Evolutionary conservation across 805 yeast species (phyloP), one percentile per base, ranked within the genome.

Genomic region (Henningerozyma blattae): DNA sequence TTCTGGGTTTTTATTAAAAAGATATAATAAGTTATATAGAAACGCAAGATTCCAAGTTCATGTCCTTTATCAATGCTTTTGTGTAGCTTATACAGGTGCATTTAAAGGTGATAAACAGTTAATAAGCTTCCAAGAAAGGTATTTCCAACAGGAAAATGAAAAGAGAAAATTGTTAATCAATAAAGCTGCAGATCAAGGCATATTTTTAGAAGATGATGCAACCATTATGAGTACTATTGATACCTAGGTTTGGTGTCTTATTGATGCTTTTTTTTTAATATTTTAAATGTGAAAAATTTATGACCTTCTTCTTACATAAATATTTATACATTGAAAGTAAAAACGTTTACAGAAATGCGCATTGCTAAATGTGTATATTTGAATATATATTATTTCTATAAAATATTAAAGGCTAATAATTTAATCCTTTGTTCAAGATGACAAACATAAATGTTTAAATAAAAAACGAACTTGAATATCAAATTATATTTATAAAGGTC

Each of bases 131-230:
- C 63, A 62, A 34, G 42, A 52, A 18, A 50, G 58, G 29, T 45
- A 55, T 22, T 58, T 53, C 37, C 45, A 38, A 7, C 56, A 56
- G 15, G 65, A 64, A 36, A 37, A 46, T 28, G 39, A 37, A n/a
- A 54, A 63, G 42, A 54, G 67, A 39, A 48, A 47, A 25, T 53
- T 46, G 30, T 45, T 62, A 17, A 34, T 64, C 27, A 64, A 63
- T 37, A 65, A 62, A 26, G 69, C 68, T 18, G 69, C 69, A 10
- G 68, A 65, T 19, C 52, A 64, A 35, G 70, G 69, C 3, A 48
- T 62, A 14, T 64, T 59, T 32, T 36, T 64, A 27, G 67, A 64
- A 34, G 67, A 61, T 28, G 59, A 48, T 10, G 34, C 31, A 17
- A 30, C 31, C n/a, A 8, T 29, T 15, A 28, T 6, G n/a, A 35